Evolutionary conservation across 257 asterid species (phyloP).

Genomic region (Nicotiana tabacum): DNA sequence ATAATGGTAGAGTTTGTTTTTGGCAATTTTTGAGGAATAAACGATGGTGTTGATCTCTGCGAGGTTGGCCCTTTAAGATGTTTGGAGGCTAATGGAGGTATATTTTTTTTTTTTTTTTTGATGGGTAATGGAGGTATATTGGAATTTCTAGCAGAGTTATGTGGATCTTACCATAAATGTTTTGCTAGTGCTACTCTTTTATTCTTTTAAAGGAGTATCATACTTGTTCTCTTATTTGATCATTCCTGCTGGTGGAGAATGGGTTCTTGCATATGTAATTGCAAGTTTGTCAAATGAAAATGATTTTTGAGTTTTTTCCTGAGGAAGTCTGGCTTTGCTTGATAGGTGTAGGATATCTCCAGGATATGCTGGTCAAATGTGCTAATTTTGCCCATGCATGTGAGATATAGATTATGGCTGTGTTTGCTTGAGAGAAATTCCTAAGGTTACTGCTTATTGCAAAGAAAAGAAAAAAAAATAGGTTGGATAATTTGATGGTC

Average conservation of each 20-base stretch:
- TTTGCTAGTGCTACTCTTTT: neutral
- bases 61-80: neutral
- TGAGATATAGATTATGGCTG: neutral
- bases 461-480: neutral
- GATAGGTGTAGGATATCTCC: neutral
- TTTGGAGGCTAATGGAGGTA: neutral
- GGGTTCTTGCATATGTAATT: neutral
- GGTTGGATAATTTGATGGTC: neutral
- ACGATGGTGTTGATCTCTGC: neutral
- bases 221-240: neutral
- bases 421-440: neutral
- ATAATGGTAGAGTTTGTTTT: neutral
- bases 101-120: neutral
- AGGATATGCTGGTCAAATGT: neutral
- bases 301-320: neutral
- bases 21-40: neutral
- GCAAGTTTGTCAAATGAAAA: neutral
- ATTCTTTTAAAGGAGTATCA: neutral
- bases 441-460: neutral
- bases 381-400: neutral
- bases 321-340: neutral
- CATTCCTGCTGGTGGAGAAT: neutral
- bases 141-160: neutral
- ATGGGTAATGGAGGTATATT: neutral
- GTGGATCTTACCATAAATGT: neutral